phyloP scores from a whole-genome alignment of 768 basidiomycete genomes.

The Mycena galericulata region DNA sequence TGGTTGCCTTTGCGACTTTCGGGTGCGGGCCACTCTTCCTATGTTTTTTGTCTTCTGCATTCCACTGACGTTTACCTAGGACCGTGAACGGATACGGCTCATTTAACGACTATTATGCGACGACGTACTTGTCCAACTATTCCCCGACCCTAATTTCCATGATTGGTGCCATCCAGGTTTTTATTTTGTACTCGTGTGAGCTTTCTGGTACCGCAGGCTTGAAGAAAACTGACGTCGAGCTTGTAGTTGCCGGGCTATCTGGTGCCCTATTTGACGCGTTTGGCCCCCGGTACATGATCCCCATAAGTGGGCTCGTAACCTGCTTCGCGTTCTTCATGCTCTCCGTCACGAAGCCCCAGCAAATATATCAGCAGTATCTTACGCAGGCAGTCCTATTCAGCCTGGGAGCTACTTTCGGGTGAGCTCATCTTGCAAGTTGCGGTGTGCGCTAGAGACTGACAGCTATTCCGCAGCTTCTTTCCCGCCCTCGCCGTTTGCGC shows the following conservation, averaged over 20 bases:
- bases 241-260: constrained; percentile 34
- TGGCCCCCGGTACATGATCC: constrained; percentile 39
- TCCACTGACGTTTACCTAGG: constrained; percentile 24
- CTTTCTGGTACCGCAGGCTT: no score
- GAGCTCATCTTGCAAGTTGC: neutral
- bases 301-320: constrained; percentile 38
- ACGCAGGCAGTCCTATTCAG: constrained; percentile 40
- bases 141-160: constrained; percentile 43
- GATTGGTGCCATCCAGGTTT: constrained; percentile 46
- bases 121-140: constrained; percentile 41
- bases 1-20: constrained; percentile 34
- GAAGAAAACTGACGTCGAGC: neutral
- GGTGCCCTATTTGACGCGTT: constrained; percentile 38
- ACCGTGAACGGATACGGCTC: constrained; percentile 49
- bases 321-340: constrained; percentile 40
- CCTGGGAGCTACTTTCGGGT: constrained; percentile 38
- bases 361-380: constrained; percentile 45
- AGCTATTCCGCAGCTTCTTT: constrained; percentile 42
- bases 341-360: constrained; percentile 41
- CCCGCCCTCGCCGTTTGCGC: constrained; percentile 48
- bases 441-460: neutral
- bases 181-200: constrained; percentile 40
- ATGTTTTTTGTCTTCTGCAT: neutral
- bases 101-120: constrained; percentile 49
- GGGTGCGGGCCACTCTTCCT: constrained; percentile 22